Evolutionary conservation across 2,329 filamentous ascomycete genomes (phyloP), one percentile per base, ranked within the genome.

Genomic region (Microdochium trichocladiopsis): DNA sequence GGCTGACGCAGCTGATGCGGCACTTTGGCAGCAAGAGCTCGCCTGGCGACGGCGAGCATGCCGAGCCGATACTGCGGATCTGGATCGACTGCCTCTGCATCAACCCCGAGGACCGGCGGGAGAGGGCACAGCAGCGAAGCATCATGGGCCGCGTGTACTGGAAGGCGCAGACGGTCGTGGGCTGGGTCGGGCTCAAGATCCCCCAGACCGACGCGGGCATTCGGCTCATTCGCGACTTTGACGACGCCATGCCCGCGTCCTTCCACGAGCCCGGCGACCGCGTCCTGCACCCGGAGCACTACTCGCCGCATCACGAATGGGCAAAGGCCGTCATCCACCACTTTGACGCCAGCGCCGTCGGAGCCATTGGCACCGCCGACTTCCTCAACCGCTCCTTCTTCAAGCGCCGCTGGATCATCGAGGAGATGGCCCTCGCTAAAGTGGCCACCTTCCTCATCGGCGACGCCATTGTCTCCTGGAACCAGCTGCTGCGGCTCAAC

Each of bases 391-490:
- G 68, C 4, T 59, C 61, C 2, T 68, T 66, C 50, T 70, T 70
- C 50, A 62, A 66, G 25, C 65, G 67, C 6, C 63, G 61, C 2
- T 70, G 68, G 68, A 69, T 70, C 47, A 57, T 70, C 2, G 67
- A 68, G 47, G 68, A 70, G 54, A 60, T 70, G 36, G 58, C 66
- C 33, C 57, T 67, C 55, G 64, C 65, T 1, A 59, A 65, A 2
- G 66, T 69, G 31, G 56, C 61, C 2, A 55, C 55, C 2, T 62
- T 63, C 49, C 45, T 71, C 3, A 59, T 70, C 24, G 67, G 66
- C 25, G 66, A 69, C 50, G 59, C 61, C 41, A 67, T 70, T 11
- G 61, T 70, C 6, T 63, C 67, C 1, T 70, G 67, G 67, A 66
- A 60, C 48, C 66, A 70, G 53, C 51, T 70, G 16, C 58, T 70